phyloP scores from a whole-genome alignment of 192 early-diverging fungal genomes.

The Coemansia pectinata region DNA sequence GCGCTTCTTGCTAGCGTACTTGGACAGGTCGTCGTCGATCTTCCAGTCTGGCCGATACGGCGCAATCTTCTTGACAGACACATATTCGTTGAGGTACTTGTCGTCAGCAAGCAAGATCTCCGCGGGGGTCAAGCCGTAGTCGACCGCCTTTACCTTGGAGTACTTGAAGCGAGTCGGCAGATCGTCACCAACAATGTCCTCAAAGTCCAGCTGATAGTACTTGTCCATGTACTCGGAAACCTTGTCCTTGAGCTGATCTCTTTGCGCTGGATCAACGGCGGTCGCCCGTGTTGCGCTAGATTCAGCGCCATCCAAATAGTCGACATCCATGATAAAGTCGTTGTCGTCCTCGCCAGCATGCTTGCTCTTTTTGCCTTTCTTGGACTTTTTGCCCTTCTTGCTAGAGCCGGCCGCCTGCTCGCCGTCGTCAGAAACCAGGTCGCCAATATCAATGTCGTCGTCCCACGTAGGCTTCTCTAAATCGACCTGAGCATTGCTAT shows the following conservation, averaged over 20 bases:
- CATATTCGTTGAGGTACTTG: conserved; percentile 78
- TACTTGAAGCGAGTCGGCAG: conserved; percentile 92
- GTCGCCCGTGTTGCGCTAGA: neutral
- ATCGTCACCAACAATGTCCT: conserved; percentile 84
- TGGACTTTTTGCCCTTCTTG: conserved; percentile 32
- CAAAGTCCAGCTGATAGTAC: conserved; percentile 88
- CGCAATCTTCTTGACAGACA: conserved; percentile 85
- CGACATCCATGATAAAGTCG: conserved; percentile 90
- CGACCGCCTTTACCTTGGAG: conserved; percentile 72
- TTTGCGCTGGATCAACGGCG: conserved; percentile 9
- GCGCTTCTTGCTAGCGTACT: conserved; percentile 62
- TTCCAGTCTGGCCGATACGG: conserved; percentile 69
- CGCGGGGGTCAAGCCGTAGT: conserved; percentile 75
- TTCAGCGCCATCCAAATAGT: conserved; percentile 74
- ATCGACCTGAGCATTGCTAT: conserved; percentile 34
- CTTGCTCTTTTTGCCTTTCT: conserved; percentile 37
- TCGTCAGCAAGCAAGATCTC: conserved; percentile 94
- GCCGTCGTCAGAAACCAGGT: conserved; percentile 58
- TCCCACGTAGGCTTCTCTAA: conserved; percentile 84
- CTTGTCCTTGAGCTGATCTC: conserved; percentile 49
- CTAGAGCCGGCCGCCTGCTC: conserved; percentile 8
- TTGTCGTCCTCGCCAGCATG: conserved; percentile 54
- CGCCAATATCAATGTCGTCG: conserved; percentile 79
- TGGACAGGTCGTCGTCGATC: conserved; percentile 51
- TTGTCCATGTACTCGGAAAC: conserved; percentile 82